phyloP scores from a whole-genome alignment of 1,284 basidiomycete species.

The Boletus holoroseus region DNA sequence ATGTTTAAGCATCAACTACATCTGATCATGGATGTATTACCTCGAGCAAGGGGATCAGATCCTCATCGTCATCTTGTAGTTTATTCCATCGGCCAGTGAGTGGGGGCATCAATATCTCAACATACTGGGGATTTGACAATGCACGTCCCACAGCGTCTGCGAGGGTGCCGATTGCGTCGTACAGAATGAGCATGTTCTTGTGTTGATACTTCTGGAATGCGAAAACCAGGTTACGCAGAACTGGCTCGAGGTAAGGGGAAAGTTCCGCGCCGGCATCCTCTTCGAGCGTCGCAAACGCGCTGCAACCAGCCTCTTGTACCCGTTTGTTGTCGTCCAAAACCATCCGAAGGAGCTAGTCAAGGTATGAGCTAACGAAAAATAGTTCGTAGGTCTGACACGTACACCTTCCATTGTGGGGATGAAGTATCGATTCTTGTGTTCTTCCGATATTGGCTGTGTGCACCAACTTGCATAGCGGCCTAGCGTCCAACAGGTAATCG shows the following conservation, averaged over 20 bases:
- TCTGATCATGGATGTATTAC: slow-evolving; percentile 39
- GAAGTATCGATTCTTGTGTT: slow-evolving; percentile 88
- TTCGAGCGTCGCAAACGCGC: slow-evolving; percentile 96
- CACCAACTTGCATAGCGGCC: slow-evolving; percentile 99
- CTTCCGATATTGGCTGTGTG: slow-evolving; percentile 72
- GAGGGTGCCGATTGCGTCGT: slow-evolving; percentile 96
- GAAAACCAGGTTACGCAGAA: slow-evolving; percentile 89
- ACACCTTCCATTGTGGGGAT: slow-evolving; percentile 98
- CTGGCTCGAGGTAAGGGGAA: slow-evolving; percentile 90
- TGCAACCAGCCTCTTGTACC: slow-evolving; percentile 98
- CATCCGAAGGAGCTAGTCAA: slow-evolving; percentile 80
- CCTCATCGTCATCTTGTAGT: slow-evolving; percentile 85
- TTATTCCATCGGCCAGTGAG: slow-evolving; percentile 87
- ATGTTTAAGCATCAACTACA: slow-evolving; percentile 10
- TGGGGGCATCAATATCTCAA: slow-evolving; percentile 96
- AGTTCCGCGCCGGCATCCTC: slow-evolving; percentile 93
- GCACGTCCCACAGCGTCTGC: slow-evolving; percentile 93
- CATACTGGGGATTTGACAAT: slow-evolving; percentile 79
- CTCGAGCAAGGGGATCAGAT: slow-evolving; percentile 92
- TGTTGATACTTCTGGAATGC: slow-evolving; percentile 99
- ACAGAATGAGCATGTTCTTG: slow-evolving; percentile 98
- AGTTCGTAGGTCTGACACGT: slow-evolving; percentile 35
- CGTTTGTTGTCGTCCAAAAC: slow-evolving; percentile 99
- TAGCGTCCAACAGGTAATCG: slow-evolving; percentile 98
- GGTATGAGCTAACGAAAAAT: slow-evolving; percentile 11